Base-by-base conservation (phyloP, 2,329 filamentous ascomycete genomes). In the Botryotinia calthae region DNA sequence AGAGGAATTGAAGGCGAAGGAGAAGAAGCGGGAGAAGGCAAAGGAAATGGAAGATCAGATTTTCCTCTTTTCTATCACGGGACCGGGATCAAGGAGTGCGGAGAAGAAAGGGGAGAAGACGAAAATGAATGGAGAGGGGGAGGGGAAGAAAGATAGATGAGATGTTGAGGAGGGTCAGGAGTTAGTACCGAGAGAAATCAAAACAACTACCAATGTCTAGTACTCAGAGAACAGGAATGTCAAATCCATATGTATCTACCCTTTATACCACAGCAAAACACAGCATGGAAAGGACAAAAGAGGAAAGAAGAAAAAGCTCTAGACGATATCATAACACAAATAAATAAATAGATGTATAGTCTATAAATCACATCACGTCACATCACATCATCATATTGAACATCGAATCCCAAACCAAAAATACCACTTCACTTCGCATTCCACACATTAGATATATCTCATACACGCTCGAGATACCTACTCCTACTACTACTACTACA, bases 51-150 rank as follows among this genome's bases (percentile, higher is more conserved):
- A 77, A 71, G 74, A 76, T 31, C 77, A 78, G 69, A 74, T 80
- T 0, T 78, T 79, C 28, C 65, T 79, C 18, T 79, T 81, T 54
- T 80, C 78, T 1, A 48, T 70, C 28, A 70, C 18, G 46, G 56
- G 20, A 31, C 40, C 37, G 10, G 56, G 28, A 22, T 44, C 62
- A 7, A 64, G 58, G 14, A 6, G 22, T n/a, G 22, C 34, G 12
- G 34, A 40, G 34, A 25, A 3, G 34, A 61, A 40, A 20, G 22
- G 25, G 34, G 34, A 40, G 20, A 61, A 25, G 22, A 37, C 20
- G 31, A 18, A 22, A 31, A 4, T 31, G 31, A 7, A 61, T 12
- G 12, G 22, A 6, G 10, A 59, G 9, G 18, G 31, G 4, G 22
- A 61, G 22, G 58, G 3, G 2, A 61, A 61, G 34, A 61, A 61